These are phyloP conservation scores for Cercospora sp. DNA, from an alignment of 2,329 filamentous ascomycete genomes.

Conservation along the genomic window DNA sequence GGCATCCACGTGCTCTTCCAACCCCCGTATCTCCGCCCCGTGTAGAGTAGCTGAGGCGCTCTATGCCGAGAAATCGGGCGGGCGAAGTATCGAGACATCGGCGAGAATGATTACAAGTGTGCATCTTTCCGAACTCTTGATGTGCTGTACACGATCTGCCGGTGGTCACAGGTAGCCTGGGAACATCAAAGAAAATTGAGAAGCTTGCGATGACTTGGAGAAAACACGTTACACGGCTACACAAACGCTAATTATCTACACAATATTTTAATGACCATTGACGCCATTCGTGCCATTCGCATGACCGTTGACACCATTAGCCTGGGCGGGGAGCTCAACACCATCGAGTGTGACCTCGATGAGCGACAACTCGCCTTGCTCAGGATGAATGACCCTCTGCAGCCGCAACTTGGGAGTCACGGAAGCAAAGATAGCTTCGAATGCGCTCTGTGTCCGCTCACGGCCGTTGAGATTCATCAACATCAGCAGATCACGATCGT, in stretches of 20 bases:
- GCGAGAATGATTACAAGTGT: neutral
- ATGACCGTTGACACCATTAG: neutral
- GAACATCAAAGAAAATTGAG: neutral
- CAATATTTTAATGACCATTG: constrained; percentile 1
- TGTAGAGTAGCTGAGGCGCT: neutral
- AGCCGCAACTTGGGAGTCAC: constrained; percentile 24
- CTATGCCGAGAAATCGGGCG: neutral
- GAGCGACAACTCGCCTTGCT: constrained; percentile 26
- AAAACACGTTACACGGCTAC: neutral
- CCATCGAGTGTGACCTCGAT: constrained; percentile 24
- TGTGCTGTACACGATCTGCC: neutral
- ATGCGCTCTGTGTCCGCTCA: constrained; percentile 26
- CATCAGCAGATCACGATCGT: constrained; percentile 31
- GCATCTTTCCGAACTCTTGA: neutral
- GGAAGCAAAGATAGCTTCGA: constrained; percentile 23
- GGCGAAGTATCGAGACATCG: neutral
- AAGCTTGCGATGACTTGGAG: neutral
- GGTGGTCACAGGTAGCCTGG: neutral
- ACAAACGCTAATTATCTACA: neutral
- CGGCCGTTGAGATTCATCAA: constrained; percentile 30
- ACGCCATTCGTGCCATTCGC: constrained; percentile 4
- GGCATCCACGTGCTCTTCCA: neutral
- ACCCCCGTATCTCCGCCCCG: neutral
- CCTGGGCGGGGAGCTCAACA: neutral
- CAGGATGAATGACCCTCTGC: constrained; percentile 19